phyloP scores from a whole-genome alignment of 352 stramenopile genomes.

The Paralagenidium karlingii region DNA sequence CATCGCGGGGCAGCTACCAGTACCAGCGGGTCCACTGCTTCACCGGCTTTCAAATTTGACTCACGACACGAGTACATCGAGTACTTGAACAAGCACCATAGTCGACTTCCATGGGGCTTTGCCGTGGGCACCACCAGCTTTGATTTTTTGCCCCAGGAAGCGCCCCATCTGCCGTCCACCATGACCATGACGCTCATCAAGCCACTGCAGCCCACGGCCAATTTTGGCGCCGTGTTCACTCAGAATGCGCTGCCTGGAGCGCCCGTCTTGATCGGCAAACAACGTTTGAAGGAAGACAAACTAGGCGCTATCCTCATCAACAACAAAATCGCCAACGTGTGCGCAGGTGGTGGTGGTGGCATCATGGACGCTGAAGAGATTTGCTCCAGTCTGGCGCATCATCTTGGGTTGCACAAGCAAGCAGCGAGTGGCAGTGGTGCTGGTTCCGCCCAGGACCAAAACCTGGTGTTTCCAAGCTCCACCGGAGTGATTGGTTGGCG shows the following conservation, averaged over 20 bases:
- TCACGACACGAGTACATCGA: slow-evolving; percentile 74
- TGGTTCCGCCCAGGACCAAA: slow-evolving; percentile 4
- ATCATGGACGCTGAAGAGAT: slow-evolving; percentile 89
- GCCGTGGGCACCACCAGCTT: slow-evolving; percentile 69
- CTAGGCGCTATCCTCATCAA: slow-evolving; percentile 96
- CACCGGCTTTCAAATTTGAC: slow-evolving; percentile 52
- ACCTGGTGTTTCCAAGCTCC: slow-evolving; percentile 88
- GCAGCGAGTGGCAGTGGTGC: no score
- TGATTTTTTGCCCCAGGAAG: slow-evolving; percentile 74
- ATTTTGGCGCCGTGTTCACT: slow-evolving; percentile 87
- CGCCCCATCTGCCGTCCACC: slow-evolving; percentile 51
- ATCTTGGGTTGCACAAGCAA: slow-evolving; percentile 81
- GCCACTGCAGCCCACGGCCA: slow-evolving; percentile 61
- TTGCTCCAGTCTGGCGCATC: slow-evolving; percentile 85
- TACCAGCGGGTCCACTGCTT: no score
- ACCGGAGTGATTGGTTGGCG: slow-evolving; percentile 98
- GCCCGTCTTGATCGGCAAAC: slow-evolving; percentile 84
- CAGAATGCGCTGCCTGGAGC: slow-evolving; percentile 85
- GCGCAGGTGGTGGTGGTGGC: slow-evolving; percentile 86
- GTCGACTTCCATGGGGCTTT: slow-evolving; percentile 79
- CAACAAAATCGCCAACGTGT: slow-evolving; percentile 99
- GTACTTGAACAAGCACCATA: slow-evolving; percentile 61
- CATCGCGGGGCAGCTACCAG: no score
- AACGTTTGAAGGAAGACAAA: slow-evolving; percentile 77
- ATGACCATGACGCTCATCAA: slow-evolving; percentile 87